Conservation (phyloP, 306 rosid species). For the Sesbania bispinosa region DNA sequence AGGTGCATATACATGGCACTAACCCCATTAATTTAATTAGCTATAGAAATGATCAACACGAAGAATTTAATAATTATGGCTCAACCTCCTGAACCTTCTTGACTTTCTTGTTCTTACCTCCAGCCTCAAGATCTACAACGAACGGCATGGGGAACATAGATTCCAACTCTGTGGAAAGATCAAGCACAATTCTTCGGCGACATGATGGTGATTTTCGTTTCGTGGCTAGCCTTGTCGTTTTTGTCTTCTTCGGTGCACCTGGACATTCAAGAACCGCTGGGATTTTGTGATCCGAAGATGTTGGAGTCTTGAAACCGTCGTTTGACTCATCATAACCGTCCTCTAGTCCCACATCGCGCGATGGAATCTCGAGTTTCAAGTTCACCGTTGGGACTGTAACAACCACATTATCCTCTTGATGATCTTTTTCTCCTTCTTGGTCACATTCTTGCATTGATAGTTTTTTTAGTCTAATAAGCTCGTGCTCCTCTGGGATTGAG, state of each 20-base stretch:
- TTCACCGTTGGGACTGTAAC: not conserved
- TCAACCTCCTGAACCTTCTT: not conserved
- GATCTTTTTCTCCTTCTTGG: conserved; percentile 8
- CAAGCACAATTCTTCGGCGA: conserved; percentile 20
- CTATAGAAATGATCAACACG: too few relatives aligned
- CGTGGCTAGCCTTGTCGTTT: conserved; percentile 16
- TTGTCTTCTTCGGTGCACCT: conserved; percentile 60
- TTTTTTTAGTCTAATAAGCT: not conserved
- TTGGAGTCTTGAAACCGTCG: conserved; percentile 66
- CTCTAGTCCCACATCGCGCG: not conserved
- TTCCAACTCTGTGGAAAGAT: conserved; percentile 40
- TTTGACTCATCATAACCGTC: not conserved
- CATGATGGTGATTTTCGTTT: not conserved
- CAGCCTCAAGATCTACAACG: conserved; percentile 39
- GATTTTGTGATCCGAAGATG: conserved; percentile 48
- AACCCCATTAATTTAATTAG: not conserved
- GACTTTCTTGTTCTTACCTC: conserved; percentile 39
- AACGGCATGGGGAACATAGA: conserved; percentile 42
- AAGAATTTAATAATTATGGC: too few relatives aligned
- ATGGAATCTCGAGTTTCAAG: conserved; percentile 32
- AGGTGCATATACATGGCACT: too few relatives aligned
- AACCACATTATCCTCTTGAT: not conserved
- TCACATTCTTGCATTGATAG: not conserved
- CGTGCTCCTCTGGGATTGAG: not conserved
- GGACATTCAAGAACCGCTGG: conserved; percentile 47